Evolutionary conservation across 1,139 yeast genomes (phyloP), one percentile per base, ranked within the genome.

Genomic region (Pichia sp.): DNA sequence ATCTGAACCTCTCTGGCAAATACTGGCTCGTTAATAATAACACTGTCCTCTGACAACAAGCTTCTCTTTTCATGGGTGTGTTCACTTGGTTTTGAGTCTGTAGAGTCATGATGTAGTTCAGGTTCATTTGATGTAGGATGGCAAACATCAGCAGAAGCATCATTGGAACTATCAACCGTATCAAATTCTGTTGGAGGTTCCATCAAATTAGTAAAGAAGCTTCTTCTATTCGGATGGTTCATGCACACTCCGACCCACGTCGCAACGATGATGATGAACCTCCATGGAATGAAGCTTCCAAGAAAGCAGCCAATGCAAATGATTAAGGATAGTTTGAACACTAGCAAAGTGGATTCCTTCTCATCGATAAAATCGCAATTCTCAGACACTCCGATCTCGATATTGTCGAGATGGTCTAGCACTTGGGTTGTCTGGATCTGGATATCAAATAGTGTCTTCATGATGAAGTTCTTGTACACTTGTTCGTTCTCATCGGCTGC

Each of bases 341-440:
- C 76, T 20, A 79, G 49, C 1, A 73, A 65, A 0, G 95, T 85
- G 0, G 95, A 80, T 22, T 73, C 66, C 45, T 77, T 71, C 59
- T 88, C 96, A 63, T 88, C 85, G 48, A 75, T 74, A 60, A 89
- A 89, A 4, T 85, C 85, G 12, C 88, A 88, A 5, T 84, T 75
- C 15, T 84, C 85, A 55, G 70, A 75, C 58, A 82, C 71, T 49
- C 82, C 76, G 18, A 66, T 67, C 48, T 87, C 91, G 3, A 77
- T 66, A 17, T 69, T 65, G 22, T 83, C 83, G 44, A 81, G 67
- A 0, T 73, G 63, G 24, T 70, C 66, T 28, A 87, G 72, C 4
- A 85, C 53, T 45, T 79, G 79, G 0, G 84, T 70, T 20, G 90
- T 77, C 37, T 81, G 66, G 48, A 82, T 81, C 58, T 84, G 90